Conservation (phyloP, 2,329 filamentous ascomycete species). For the Aspergillus unguis region DNA sequence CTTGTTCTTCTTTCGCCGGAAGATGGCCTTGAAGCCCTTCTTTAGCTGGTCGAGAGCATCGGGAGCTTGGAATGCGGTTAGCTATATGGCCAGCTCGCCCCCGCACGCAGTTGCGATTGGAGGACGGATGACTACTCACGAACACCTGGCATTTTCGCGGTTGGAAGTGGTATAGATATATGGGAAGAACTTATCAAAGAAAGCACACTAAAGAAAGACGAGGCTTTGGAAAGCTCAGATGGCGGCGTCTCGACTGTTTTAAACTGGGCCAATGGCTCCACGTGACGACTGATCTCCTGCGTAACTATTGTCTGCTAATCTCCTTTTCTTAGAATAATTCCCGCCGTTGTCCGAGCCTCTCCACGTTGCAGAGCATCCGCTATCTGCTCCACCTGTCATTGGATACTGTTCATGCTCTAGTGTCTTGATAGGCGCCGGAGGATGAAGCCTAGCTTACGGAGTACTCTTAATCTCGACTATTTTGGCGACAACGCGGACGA, state of each 20-base stretch:
- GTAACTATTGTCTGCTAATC: conserved; percentile 11
- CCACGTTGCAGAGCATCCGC: conserved; percentile 10
- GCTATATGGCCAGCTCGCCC: neutral
- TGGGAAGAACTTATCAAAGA: neutral
- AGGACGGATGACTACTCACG: conserved; percentile 24
- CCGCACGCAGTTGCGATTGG: too few relatives aligned
- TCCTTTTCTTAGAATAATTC: conserved; percentile 4
- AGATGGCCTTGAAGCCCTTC: conserved; percentile 31
- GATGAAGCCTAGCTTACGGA: neutral
- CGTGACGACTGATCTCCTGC: conserved; percentile 15
- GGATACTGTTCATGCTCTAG: conserved; percentile 4
- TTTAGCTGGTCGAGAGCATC: conserved; percentile 33
- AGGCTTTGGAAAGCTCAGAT: neutral
- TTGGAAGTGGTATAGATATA: neutral
- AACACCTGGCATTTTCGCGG: conserved; percentile 31
- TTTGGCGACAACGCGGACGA: conserved; percentile 1
- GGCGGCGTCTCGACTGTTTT: conserved; percentile 4
- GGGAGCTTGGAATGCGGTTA: conserved; percentile 21
- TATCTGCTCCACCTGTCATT: conserved; percentile 7
- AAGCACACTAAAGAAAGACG: neutral
- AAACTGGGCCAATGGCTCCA: conserved; percentile 8
- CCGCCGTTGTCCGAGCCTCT: neutral
- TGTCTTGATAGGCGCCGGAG: conserved; percentile 1
- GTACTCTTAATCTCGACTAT: neutral
- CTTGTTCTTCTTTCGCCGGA: conserved; percentile 32